Conservation (phyloP, 2,329 filamentous ascomycete genomes). For the Sphaerulina vaccinii region DNA sequence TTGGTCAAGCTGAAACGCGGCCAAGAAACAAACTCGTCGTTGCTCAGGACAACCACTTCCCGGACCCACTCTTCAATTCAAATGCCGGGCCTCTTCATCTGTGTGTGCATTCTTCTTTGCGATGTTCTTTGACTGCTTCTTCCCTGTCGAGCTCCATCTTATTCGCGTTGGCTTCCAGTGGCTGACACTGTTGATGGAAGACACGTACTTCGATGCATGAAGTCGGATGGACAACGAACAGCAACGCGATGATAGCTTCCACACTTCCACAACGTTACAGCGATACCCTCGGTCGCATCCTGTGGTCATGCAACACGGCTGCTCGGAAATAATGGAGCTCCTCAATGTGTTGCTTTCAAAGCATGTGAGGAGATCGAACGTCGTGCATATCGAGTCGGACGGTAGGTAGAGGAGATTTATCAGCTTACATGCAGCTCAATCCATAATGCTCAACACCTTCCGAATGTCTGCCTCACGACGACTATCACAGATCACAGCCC, state of each 20-base stretch:
- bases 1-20: no score
- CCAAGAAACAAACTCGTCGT: no score
- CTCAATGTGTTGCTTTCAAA: neutral
- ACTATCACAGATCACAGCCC: conserved; percentile 23
- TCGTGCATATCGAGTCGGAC: no score
- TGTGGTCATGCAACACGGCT: neutral
- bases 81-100: no score
- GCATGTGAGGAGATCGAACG: no score
- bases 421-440: neutral
- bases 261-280: neutral
- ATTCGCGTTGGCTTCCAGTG: neutral
- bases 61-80: no score
- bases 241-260: conserved; percentile 2
- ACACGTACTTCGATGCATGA: neutral
- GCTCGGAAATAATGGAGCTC: neutral
- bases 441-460: conserved; percentile 20
- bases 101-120: no score
- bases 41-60: no score
- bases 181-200: neutral
- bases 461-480: conserved; percentile 23
- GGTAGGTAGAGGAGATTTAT: no score
- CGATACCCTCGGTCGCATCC: neutral
- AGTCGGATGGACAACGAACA: conserved; percentile 3
- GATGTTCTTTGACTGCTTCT: neutral
- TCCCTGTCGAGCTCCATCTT: neutral